Evolutionary conservation across 2,329 filamentous ascomycete species (phyloP).

Genomic region (Pseudogymnoascus sp.): DNA sequence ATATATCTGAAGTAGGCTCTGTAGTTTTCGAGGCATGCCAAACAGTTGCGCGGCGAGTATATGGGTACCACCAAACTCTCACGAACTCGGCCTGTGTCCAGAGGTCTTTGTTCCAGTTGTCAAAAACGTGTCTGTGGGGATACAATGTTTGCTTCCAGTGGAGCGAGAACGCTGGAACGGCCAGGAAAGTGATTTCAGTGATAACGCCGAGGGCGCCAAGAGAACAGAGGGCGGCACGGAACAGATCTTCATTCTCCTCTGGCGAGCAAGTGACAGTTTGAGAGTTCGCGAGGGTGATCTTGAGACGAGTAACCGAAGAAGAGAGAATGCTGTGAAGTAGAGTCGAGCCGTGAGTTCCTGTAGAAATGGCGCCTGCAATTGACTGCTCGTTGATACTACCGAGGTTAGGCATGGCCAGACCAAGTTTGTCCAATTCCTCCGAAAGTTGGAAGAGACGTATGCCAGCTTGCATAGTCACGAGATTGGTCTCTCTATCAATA

Average conservation of each 20-base stretch:
- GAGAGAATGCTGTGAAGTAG: conserved; percentile 77
- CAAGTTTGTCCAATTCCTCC: conserved; percentile 62
- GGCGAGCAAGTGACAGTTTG: conserved; percentile 63
- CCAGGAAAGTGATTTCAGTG: conserved; percentile 77
- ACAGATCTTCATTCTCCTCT: conserved; percentile 64
- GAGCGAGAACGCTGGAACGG: conserved; percentile 74
- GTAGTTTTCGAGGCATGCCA: conserved; percentile 81
- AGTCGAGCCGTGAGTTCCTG: conserved; percentile 87
- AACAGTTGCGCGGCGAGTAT: conserved; percentile 77
- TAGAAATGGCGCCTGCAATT: conserved; percentile 84
- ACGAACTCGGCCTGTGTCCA: conserved; percentile 87
- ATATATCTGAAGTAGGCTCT: conserved; percentile 46
- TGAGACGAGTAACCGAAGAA: conserved; percentile 65
- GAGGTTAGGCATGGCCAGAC: conserved; percentile 81
- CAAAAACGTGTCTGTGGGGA: conserved; percentile 59
- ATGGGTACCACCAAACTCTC: conserved; percentile 96
- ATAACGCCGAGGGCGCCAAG: conserved; percentile 88
- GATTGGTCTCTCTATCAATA: conserved; percentile 56
- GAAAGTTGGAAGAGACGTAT: conserved; percentile 74
- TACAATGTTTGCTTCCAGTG: conserved; percentile 78
- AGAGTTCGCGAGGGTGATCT: conserved; percentile 77
- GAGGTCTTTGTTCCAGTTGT: conserved; percentile 63
- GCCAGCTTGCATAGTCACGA: conserved; percentile 77
- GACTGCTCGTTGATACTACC: conserved; percentile 95
- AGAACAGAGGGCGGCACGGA: conserved; percentile 79